These are phyloP conservation scores for Cutaneotrichosporon dermatis DNA, from an alignment of 1,284 basidiomycete species.

Conservation along the genomic window DNA sequence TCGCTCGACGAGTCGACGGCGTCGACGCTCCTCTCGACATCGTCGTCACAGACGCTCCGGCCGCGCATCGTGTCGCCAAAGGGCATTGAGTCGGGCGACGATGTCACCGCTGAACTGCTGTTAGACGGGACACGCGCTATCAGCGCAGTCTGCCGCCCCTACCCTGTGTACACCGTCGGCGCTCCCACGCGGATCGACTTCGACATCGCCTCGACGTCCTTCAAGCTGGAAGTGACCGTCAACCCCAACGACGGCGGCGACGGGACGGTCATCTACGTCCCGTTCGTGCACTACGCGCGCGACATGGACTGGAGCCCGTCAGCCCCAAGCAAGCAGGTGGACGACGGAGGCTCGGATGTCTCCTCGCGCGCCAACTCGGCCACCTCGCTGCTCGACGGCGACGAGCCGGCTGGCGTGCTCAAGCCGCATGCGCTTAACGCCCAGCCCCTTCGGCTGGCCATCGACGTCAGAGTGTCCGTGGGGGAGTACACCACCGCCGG, in stretches of 20 bases:
- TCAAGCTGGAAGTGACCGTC: conserved; percentile 64
- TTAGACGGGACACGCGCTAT: conserved; percentile 76
- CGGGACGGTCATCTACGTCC: conserved; percentile 79
- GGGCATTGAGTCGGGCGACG: conserved; percentile 32
- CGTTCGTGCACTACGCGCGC: conserved; percentile 79
- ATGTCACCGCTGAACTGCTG: conserved; percentile 60
- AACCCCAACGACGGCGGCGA: conserved; percentile 50
- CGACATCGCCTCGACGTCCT: conserved; percentile 65
- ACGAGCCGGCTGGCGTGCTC: background rate
- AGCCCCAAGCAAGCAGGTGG: background rate
- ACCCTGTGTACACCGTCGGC: conserved; percentile 70
- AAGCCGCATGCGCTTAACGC: background rate
- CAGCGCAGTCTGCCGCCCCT: conserved; percentile 76
- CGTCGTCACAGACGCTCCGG: conserved; percentile 30
- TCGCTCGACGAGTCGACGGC: background rate
- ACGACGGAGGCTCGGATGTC: background rate
- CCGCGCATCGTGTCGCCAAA: conserved; percentile 29
- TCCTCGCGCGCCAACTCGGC: background rate
- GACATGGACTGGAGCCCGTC: conserved; percentile 31
- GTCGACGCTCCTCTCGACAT: conserved; percentile 3
- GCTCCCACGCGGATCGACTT: conserved; percentile 64
- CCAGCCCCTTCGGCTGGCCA: conserved; percentile 29
- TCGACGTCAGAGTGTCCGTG: conserved; percentile 57
- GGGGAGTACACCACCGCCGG: conserved; percentile 68
- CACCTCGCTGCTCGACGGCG: background rate